A percentile compares a stretch with the other conserved stretches of the same genome.
Conservation (phyloP, 495 filamentous ascomycete genomes). For the Penicillium soppii region DNA sequence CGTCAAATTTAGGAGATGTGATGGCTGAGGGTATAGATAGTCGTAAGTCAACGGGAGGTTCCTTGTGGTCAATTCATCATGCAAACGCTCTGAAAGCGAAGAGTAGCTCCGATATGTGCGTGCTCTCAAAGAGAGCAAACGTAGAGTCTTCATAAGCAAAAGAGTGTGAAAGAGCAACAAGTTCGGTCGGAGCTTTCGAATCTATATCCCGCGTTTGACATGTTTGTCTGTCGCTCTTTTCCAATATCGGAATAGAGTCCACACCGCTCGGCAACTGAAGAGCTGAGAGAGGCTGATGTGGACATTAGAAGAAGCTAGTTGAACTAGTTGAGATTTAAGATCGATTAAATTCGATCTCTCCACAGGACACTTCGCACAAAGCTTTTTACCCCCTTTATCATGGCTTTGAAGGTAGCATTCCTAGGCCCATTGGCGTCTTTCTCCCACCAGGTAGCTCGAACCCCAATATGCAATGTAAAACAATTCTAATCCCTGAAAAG, state of each 20-base stretch:
- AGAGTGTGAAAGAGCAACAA: background rate
- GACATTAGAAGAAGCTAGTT: background rate
- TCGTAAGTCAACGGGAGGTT: constrained; percentile 59
- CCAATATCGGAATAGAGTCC: constrained; percentile 2
- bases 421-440: constrained; percentile 84
- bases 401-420: constrained; percentile 61
- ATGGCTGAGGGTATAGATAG: constrained; percentile 61
- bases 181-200: background rate
- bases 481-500: constrained; percentile 39
- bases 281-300: constrained; percentile 3
- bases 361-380: background rate
- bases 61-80: constrained; percentile 43
- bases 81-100: constrained; percentile 29
- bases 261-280: constrained; percentile 22
- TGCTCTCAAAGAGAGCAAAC: constrained; percentile 7
- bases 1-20: constrained; percentile 62
- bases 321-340: background rate
- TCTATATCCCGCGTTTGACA: constrained; percentile 25
- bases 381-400: constrained; percentile 3
- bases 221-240: constrained; percentile 28
- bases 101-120: constrained; percentile 19
- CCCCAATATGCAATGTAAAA: background rate
- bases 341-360: background rate
- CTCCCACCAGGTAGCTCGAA: constrained; percentile 75
- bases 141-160: constrained; percentile 15